phyloP scores from a whole-genome alignment of 2,329 filamentous ascomycete species.

The Colletotrichum higginsianum region DNA sequence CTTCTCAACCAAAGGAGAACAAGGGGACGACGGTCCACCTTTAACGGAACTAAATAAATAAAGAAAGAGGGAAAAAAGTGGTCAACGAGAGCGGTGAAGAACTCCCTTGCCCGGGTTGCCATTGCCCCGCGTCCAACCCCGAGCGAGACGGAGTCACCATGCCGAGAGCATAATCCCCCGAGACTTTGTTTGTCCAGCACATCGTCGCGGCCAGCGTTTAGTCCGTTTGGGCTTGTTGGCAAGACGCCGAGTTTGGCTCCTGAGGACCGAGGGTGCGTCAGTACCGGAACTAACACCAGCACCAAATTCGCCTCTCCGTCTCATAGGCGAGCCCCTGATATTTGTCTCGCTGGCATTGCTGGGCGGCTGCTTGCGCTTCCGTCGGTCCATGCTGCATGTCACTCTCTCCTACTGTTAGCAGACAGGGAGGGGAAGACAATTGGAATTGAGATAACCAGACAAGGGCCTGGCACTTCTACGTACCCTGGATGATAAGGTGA shows the following conservation, averaged over 20 bases:
- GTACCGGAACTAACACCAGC: neutral
- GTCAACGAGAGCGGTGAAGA: slow-evolving; percentile 38
- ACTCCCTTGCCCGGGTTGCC: slow-evolving; percentile 8
- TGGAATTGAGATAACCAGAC: slow-evolving; percentile 19
- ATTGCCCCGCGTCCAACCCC: slow-evolving; percentile 29
- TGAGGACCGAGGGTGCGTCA: neutral
- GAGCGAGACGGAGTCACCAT: slow-evolving; percentile 30
- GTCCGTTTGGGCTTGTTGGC: slow-evolving; percentile 8
- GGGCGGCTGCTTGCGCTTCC: slow-evolving; percentile 34
- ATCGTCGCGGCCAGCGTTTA: slow-evolving; percentile 9
- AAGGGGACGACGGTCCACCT: slow-evolving; percentile 17
- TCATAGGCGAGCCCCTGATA: neutral
- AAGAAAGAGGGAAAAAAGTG: slow-evolving; percentile 28
- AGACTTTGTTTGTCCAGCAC: slow-evolving; percentile 25
- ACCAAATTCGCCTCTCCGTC: slow-evolving; percentile 4
- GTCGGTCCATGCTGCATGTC: slow-evolving; percentile 29
- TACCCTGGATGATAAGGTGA: slow-evolving; percentile 18
- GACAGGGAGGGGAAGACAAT: slow-evolving; percentile 10
- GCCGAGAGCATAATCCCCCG: slow-evolving; percentile 14
- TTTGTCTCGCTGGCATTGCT: slow-evolving; percentile 16
- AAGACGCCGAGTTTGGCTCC: slow-evolving; percentile 1
- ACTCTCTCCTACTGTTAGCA: slow-evolving; percentile 10
- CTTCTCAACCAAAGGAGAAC: slow-evolving; percentile 13
- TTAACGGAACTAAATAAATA: slow-evolving; percentile 26
- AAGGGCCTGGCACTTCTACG: slow-evolving; percentile 20